Percentiles rank a stretch among this genome's conserved stretches.
Conservation (phyloP, 441 rosid species). For the Eutrema salsugineum region DNA sequence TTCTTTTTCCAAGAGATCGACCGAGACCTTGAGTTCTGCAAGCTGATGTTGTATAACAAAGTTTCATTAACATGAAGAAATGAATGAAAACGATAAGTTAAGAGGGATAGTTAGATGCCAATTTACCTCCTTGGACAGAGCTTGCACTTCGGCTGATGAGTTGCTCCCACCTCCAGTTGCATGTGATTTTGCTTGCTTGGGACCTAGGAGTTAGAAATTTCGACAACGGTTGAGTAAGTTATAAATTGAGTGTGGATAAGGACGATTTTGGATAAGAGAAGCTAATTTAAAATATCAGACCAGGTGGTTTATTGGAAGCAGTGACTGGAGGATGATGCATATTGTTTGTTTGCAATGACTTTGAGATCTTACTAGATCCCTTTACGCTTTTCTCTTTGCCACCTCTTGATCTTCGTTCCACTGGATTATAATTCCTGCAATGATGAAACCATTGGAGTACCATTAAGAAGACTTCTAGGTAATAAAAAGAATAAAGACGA, state of each 20-base stretch:
- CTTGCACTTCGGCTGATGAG: slow-evolving; percentile 49
- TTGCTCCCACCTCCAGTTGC: slow-evolving; percentile 39
- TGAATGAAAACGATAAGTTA: slow-evolving; percentile 1
- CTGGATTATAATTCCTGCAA: slow-evolving; percentile 80
- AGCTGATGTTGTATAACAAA: slow-evolving; percentile 36
- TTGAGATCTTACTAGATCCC: slow-evolving; percentile 57
- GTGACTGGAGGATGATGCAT: slow-evolving; percentile 42
- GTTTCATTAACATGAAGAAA: neutral
- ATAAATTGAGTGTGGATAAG: slow-evolving; percentile 16
- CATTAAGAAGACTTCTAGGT: neutral
- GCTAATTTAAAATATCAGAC: neutral
- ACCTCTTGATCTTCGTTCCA: slow-evolving; percentile 73
- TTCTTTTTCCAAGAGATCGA: slow-evolving; percentile 76
- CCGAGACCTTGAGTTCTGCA: slow-evolving; percentile 68
- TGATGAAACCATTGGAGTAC: neutral
- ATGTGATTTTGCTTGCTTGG: slow-evolving; percentile 50
- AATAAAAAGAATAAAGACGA: neutral
- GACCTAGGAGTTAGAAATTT: slow-evolving; percentile 33
- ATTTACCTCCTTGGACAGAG: slow-evolving; percentile 74
- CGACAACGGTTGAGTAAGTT: neutral
- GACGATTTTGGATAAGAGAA: neutral
- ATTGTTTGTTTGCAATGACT: slow-evolving; percentile 73
- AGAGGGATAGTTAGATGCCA: neutral
- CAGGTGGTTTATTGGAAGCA: slow-evolving; percentile 11
- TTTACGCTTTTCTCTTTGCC: slow-evolving; percentile 59